Conservation (phyloP, 495 filamentous ascomycete species). For the Xylaria castorea region DNA sequence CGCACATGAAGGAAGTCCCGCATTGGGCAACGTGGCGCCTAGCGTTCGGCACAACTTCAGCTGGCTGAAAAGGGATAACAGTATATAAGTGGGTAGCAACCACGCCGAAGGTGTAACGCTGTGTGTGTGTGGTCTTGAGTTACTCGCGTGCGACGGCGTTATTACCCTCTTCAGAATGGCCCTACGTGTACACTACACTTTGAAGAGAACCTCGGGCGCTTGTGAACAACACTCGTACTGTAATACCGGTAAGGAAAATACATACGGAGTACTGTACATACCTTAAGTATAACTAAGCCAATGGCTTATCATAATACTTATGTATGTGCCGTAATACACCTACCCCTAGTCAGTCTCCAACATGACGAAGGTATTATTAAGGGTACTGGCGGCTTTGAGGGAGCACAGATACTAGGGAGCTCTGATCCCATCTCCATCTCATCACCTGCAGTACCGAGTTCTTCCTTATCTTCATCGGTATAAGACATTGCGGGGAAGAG, state of each 20-base stretch:
- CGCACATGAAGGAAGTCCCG: not conserved
- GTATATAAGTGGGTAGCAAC: not conserved
- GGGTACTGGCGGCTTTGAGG: not conserved
- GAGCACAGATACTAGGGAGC: constrained; percentile 17
- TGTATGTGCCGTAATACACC: not conserved
- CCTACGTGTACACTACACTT: not conserved
- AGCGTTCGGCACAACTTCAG: constrained; percentile 18
- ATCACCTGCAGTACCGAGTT: constrained; percentile 20
- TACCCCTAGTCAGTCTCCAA: not conserved
- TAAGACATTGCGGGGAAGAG: constrained; percentile 19
- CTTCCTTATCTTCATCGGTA: constrained; percentile 12
- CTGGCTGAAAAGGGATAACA: no score
- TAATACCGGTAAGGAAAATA: not conserved
- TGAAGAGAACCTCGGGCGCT: constrained; percentile 4
- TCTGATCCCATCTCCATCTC: constrained; percentile 15
- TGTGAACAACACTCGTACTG: not conserved
- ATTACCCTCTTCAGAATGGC: constrained; percentile 19
- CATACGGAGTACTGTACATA: not conserved
- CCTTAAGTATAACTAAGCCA: no score
- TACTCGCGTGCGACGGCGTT: constrained; percentile 20
- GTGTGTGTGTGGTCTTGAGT: constrained; percentile 1
- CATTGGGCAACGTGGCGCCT: constrained; percentile 18
- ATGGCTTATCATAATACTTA: not conserved
- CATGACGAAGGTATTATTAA: constrained; percentile 14
- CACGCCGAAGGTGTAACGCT: constrained; percentile 5